phyloP scores from a whole-genome alignment of 768 basidiomycete genomes.

The Phlebiopsis flavidoalba region DNA sequence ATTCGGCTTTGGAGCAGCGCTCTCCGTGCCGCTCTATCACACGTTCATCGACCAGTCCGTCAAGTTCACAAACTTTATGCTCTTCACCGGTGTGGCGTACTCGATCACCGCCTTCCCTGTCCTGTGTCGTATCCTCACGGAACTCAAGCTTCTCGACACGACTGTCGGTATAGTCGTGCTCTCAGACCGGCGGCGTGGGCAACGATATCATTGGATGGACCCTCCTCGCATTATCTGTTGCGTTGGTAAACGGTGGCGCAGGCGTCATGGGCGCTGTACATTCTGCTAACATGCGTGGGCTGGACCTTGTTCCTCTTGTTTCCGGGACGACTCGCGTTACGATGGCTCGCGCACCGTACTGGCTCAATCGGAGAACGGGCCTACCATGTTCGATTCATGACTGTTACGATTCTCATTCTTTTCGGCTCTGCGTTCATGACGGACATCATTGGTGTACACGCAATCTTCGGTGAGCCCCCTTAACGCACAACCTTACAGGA shows the following conservation, averaged over 20 bases:
- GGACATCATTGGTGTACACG: slow-evolving; percentile 87
- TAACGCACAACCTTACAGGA: not conserved
- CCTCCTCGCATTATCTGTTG: slow-evolving; percentile 84
- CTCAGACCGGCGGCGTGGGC: slow-evolving; percentile 87
- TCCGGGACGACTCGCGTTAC: slow-evolving; percentile 54
- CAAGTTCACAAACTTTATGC: slow-evolving; percentile 86
- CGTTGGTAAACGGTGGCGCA: slow-evolving; percentile 82
- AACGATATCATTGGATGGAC: slow-evolving; percentile 79
- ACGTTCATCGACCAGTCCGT: slow-evolving; percentile 62
- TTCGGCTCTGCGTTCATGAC: slow-evolving; percentile 92
- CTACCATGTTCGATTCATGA: slow-evolving; percentile 89
- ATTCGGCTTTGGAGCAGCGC: slow-evolving; percentile 76
- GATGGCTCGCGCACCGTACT: slow-evolving; percentile 70
- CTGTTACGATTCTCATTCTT: slow-evolving; percentile 68
- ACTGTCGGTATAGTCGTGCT: slow-evolving; percentile 91
- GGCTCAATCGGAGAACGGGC: slow-evolving; percentile 74
- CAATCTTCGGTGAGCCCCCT: slow-evolving; percentile 67
- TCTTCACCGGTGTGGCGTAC: slow-evolving; percentile 91
- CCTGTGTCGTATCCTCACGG: slow-evolving; percentile 81
- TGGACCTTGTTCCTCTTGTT: slow-evolving; percentile 78
- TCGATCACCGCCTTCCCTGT: slow-evolving; percentile 87
- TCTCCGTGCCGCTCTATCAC: slow-evolving; percentile 67
- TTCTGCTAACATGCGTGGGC: slow-evolving; percentile 73
- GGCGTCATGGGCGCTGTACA: slow-evolving; percentile 83
- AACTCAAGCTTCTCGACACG: slow-evolving; percentile 87